A percentile compares a stretch with the other conserved stretches of the same genome.
phyloP scores from a whole-genome alignment of 2,329 filamentous ascomycete species.

The Fragosphaeria purpurea region DNA sequence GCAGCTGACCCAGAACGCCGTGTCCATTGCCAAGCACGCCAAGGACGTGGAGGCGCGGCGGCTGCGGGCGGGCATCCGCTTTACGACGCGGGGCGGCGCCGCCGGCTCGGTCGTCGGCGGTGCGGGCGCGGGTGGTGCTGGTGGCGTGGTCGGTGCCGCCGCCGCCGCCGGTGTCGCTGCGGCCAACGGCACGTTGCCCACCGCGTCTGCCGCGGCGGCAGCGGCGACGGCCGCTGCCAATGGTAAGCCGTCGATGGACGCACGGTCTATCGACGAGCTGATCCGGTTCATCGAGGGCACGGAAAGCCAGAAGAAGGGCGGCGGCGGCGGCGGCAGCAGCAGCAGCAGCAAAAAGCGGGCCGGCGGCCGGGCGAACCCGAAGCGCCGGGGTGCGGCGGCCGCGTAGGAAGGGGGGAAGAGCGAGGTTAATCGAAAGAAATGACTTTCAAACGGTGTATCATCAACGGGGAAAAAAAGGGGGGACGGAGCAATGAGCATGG shows the following conservation, averaged over 20 bases:
- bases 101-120: slow-evolving; percentile 31
- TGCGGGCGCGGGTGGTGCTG: slow-evolving; percentile 24
- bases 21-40: slow-evolving; percentile 85
- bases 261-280: slow-evolving; percentile 83
- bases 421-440: neutral
- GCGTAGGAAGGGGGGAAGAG: neutral
- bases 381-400: slow-evolving; percentile 32
- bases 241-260: slow-evolving; percentile 46
- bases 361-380: slow-evolving; percentile 43
- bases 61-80: slow-evolving; percentile 58
- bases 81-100: slow-evolving; percentile 55
- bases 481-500: neutral
- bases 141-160: slow-evolving; percentile 23
- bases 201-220: slow-evolving; percentile 13
- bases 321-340: slow-evolving; percentile 12
- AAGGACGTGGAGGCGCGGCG: slow-evolving; percentile 74
- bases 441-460: slow-evolving; percentile 1
- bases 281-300: slow-evolving; percentile 87
- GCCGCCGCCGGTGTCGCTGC: slow-evolving; percentile 21
- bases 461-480: neutral
- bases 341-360: slow-evolving; percentile 18
- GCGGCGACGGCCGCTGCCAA: slow-evolving; percentile 16
- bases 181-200: slow-evolving; percentile 19
- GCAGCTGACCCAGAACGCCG: slow-evolving; percentile 90
- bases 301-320: slow-evolving; percentile 39